Conservation (phyloP, 2,329 filamentous ascomycete genomes). For the Colletotrichum incanum region DNA sequence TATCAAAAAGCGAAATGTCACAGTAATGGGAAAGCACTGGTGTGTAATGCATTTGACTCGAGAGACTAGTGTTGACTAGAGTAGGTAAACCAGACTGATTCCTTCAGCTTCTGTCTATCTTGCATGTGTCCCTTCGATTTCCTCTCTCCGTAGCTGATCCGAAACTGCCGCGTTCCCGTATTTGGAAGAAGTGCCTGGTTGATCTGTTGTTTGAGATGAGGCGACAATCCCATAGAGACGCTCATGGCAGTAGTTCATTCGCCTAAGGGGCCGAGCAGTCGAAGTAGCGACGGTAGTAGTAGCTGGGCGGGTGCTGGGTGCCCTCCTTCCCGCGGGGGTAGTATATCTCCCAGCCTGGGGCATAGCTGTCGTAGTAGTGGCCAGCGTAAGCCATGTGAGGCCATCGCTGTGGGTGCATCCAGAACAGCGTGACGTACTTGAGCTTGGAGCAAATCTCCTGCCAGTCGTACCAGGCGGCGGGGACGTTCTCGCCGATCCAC, state of each 20-base stretch:
- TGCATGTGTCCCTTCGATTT: background rate
- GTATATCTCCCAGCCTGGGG: constrained; percentile 27
- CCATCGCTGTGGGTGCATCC: background rate
- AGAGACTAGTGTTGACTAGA: constrained; percentile 3
- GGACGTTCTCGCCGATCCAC: constrained; percentile 24
- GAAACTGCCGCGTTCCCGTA: background rate
- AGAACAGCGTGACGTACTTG: constrained; percentile 35
- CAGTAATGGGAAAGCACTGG: background rate
- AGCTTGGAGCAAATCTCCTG: constrained; percentile 27
- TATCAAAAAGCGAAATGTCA: constrained; percentile 26
- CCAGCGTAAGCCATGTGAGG: constrained; percentile 30
- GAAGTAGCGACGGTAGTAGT: constrained; percentile 34
- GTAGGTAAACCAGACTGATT: background rate
- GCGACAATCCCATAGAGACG: too few species aligned
- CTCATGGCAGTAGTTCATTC: too few species aligned
- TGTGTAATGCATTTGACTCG: constrained; percentile 11
- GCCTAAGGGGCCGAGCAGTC: constrained; percentile 25
- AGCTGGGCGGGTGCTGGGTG: constrained; percentile 1
- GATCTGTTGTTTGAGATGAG: background rate
- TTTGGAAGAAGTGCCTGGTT: background rate
- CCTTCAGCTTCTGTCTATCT: background rate
- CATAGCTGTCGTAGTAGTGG: constrained; percentile 15
- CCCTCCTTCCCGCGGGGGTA: constrained; percentile 17
- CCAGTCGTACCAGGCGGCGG: constrained; percentile 20
- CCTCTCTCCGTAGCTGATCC: background rate